Evolutionary conservation across 306 rosid genomes (phyloP).

Genomic region (Quercus rubra): DNA sequence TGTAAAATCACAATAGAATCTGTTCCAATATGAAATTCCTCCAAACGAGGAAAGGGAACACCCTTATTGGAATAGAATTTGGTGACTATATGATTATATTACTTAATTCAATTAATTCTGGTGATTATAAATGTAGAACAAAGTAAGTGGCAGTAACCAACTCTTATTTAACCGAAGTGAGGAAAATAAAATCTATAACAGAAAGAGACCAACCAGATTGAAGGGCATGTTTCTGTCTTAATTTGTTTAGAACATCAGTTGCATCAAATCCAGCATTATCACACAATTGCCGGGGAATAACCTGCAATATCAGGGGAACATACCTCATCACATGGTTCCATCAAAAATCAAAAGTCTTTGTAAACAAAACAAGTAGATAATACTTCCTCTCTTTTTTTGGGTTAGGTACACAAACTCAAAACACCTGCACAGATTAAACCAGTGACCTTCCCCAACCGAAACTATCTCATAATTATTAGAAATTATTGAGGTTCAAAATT

Average conservation of each 20-base stretch:
- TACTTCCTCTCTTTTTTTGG: not conserved
- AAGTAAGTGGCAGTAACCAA: not conserved
- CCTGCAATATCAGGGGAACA: conserved; percentile 43
- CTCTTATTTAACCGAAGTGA: not conserved
- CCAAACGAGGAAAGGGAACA: not conserved
- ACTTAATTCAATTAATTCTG: not conserved
- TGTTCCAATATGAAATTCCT: not conserved
- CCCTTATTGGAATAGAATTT: not conserved
- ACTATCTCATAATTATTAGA: too few relatives aligned
- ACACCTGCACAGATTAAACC: not conserved
- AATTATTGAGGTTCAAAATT: too few relatives aligned
- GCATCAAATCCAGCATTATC: conserved; percentile 99
- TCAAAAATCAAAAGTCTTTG: not conserved
- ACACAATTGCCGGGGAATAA: conserved; percentile 93
- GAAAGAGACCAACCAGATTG: conserved; percentile 57
- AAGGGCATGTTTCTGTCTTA: conserved; percentile 92
- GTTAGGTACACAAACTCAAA: not conserved
- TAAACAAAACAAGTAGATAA: not conserved
- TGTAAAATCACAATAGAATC: not conserved
- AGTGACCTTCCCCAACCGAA: not conserved
- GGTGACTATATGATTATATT: not conserved
- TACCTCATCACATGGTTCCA: conserved; percentile 14
- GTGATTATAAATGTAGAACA: not conserved
- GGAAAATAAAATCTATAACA: not conserved
- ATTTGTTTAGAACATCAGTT: conserved; percentile 92